Base-by-base conservation (phyloP, 768 basidiomycete species). In the Lactifluus pinguis region DNA sequence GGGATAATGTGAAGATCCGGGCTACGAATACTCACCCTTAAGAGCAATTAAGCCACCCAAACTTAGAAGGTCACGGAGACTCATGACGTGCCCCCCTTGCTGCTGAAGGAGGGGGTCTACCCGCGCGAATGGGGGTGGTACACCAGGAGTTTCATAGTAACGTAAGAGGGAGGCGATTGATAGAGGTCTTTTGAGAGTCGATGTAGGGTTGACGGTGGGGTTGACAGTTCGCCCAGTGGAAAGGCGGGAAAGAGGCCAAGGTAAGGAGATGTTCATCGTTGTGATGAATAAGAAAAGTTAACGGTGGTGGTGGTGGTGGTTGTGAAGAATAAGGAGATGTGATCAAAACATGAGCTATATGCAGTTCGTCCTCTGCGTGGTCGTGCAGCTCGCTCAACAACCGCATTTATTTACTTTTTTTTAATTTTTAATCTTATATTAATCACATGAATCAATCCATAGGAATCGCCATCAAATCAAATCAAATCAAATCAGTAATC, bases 41-140 rank as follows among this genome's bases (percentile, higher is more conserved):
- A 57, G 52, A 30, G 64, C 65, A 17, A 62, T 48, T 14, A 87
- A 76, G n/a, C 79, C 70, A 4, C 83, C 85, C 68, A 86, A 83
- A 70, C 82, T 87, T 82, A 87, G 87, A 60, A 83, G 75, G 68
- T 89, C 80, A 82, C 86, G 85, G 9, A 89, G 68, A 47, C 79
- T 79, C 53, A 89, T 66, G 0, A 85, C 82, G 21, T 75, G 74
- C 49, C 78, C 72, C 44, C 81, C 77, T 65, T 80, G 76, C 42
- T 77, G 79, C 70, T 83, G 85, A n/a, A 87, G 76, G 65, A 79
- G 83, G 29, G 83, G 80, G 64, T 88, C 81, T 38, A 91, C 76
- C 47, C 89, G 82, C 50, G 90, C 78, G 8, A 87, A 89, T 0
- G 89, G 87, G 0, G 89, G 89, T 21, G 81, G 76, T 19, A 84